A percentile compares a stretch with the other conserved stretches of the same genome.
Conservation (phyloP, 78 protist genomes). For the Dictyostelium firmibasis region DNA sequence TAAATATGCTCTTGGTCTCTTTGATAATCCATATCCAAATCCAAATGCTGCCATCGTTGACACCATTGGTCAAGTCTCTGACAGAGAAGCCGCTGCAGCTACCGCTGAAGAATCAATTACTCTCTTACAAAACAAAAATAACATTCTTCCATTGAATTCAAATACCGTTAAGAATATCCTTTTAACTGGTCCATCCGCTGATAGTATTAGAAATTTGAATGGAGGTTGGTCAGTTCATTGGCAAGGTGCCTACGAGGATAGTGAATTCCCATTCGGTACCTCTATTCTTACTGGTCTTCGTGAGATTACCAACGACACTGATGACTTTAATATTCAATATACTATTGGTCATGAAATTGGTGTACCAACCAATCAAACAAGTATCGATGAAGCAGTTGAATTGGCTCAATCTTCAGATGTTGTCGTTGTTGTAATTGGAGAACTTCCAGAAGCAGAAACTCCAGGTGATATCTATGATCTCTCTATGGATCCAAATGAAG, state of each 20-base stretch:
- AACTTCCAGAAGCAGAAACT: constrained; percentile 73
- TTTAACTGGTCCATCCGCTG: constrained; percentile 70
- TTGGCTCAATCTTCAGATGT: constrained; percentile 16
- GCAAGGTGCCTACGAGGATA: constrained; percentile 75
- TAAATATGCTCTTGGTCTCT: constrained; percentile 76
- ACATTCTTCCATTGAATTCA: constrained; percentile 28
- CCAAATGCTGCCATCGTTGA: constrained; percentile 7
- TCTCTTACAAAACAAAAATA: constrained; percentile 57
- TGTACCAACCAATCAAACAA: constrained; percentile 2
- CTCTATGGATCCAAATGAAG: constrained; percentile 35
- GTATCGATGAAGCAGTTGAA: not conserved
- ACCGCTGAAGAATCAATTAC: constrained; percentile 51
- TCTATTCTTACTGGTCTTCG: constrained; percentile 59
- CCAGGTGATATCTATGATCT: constrained; percentile 79
- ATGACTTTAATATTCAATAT: constrained; percentile 1
- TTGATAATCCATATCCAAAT: constrained; percentile 65
- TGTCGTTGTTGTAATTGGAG: constrained; percentile 74
- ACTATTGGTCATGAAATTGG: constrained; percentile 24
- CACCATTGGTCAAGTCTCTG: constrained; percentile 62
- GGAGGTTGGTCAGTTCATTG: constrained; percentile 86
- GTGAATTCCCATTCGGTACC: constrained; percentile 55
- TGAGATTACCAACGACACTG: not conserved
- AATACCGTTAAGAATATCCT: not conserved
- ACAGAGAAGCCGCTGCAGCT: constrained; percentile 38
- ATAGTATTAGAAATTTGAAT: constrained; percentile 21